Evolutionary conservation across 139 green algal genomes (phyloP), one percentile per base, ranked within the genome.

Genomic region (Micractinium conductrix): DNA sequence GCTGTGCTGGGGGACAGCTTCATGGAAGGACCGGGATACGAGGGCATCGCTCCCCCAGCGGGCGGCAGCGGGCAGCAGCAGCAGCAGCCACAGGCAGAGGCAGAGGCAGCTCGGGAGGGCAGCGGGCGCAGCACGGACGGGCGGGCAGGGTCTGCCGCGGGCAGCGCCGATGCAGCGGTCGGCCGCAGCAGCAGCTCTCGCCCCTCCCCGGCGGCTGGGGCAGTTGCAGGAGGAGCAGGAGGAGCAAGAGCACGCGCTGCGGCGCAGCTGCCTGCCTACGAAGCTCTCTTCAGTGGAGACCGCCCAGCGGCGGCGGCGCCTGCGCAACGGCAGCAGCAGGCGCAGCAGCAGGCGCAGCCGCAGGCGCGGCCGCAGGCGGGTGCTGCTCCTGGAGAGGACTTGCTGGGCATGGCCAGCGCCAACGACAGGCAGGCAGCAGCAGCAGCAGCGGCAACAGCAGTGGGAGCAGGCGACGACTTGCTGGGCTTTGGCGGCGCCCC

Each of bases 371-470:
- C 26, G 24, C 2, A 28, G 12, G 17, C 26, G 30, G n/a, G 37
- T 17, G 17, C 40, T 8, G 30, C 72, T 38, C 22, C 21, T 1
- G 50, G 76, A 4, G 83, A 87, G 3, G 83, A 87, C 72, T 35
- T 87, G 72, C 83, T 87, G 19, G 83, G 83, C 35, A 43, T 85
- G 26, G 7, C 21, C 38, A 40, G 63, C 48, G 58, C 68, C 68
- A 62, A 30, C 21, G 50, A 30, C 16, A 50, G 45, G n/a, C 44
- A 26, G 33, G 43, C 48, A 10, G 22, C 80, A 71, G 80, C 43
- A 26, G 7, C 44, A 28, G 42, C 35, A 33, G 45, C 42, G 5
- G 40, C 21, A 21, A 26, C 37, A 37, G 80, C 63, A 84, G 69
- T 35, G 35, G 67, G 30, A 37, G 17, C n/a, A 0, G 71, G 83